Conservation (phyloP, 306 rosid species). For the Cyclanthera cordifolia region DNA sequence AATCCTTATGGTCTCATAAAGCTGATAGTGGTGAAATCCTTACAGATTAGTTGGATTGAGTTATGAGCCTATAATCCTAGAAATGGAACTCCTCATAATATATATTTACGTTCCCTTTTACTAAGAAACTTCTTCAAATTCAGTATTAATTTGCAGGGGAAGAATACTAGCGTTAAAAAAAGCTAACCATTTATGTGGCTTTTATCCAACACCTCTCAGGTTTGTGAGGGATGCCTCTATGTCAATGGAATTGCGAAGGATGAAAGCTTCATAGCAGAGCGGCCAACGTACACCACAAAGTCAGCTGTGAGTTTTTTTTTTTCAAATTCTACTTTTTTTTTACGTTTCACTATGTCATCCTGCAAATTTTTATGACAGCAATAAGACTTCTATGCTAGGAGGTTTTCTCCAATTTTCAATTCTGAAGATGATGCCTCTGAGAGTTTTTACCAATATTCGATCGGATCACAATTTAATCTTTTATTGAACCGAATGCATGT, state of each 20-base stretch:
- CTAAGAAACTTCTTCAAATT: neutral
- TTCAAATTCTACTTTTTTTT: slow-evolving; percentile 6
- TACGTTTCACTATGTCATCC: slow-evolving; percentile 12
- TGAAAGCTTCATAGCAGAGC: slow-evolving; percentile 57
- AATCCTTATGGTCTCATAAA: too few species aligned
- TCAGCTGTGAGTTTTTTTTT: slow-evolving; percentile 36
- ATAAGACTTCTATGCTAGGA: neutral
- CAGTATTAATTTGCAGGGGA: neutral
- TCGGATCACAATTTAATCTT: too few species aligned
- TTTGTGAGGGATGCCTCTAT: slow-evolving; percentile 49
- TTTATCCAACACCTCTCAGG: slow-evolving; percentile 28
- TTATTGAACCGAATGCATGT: too few species aligned
- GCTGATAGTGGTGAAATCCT: neutral
- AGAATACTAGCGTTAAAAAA: neutral
- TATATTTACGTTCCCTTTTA: neutral
- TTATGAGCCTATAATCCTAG: neutral
- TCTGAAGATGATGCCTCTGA: too few species aligned
- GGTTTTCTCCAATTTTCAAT: too few species aligned
- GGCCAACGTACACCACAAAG: slow-evolving; percentile 32
- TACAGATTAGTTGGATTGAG: neutral
- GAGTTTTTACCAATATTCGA: too few species aligned
- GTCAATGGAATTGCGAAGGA: slow-evolving; percentile 53
- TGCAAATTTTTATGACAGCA: neutral
- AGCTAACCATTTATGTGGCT: neutral
- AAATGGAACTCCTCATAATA: neutral